Conservation (phyloP, 2,329 filamentous ascomycete genomes). For the Diaporthe sp. region DNA sequence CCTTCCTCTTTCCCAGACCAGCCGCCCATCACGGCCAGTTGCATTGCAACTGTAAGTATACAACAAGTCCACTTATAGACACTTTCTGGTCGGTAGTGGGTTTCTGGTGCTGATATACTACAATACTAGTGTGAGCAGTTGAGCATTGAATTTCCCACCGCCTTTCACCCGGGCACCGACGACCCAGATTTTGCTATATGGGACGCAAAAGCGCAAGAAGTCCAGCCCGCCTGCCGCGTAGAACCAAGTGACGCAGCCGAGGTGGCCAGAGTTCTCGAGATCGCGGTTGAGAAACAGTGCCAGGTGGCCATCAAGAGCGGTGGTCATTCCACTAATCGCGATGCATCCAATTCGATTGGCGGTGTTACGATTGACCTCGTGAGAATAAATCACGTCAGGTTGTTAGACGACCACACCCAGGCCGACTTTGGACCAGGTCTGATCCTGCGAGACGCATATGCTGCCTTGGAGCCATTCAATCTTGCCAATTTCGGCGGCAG, state of each 20-base stretch:
- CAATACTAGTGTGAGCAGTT: not conserved
- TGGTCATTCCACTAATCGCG: slow-evolving; percentile 10
- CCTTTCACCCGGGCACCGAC: not conserved
- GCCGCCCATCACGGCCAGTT: not conserved
- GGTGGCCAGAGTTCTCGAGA: slow-evolving; percentile 5
- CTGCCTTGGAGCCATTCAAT: not conserved
- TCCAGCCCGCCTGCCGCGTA: not conserved
- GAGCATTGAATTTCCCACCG: not conserved
- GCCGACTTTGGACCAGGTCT: slow-evolving; percentile 5
- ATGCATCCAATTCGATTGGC: slow-evolving; percentile 6
- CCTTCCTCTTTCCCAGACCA: not conserved
- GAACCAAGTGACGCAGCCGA: not conserved
- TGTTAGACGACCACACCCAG: not conserved
- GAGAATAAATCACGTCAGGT: not conserved
- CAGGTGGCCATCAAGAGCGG: slow-evolving; percentile 8
- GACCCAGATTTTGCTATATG: slow-evolving; percentile 2
- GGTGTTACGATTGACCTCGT: slow-evolving; percentile 7
- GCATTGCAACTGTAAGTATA: not conserved
- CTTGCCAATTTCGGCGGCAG: not conserved
- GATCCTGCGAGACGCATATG: not conserved
- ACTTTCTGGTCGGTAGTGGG: too few relatives aligned
- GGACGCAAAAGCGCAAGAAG: slow-evolving; percentile 14
- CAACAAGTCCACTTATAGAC: too few relatives aligned
- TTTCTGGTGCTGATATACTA: not conserved
- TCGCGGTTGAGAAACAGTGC: not conserved